Evolutionary conservation across 2,329 filamentous ascomycete genomes (phyloP), one percentile per base, ranked within the genome.

Genomic region (Aspergillus neotritici): DNA sequence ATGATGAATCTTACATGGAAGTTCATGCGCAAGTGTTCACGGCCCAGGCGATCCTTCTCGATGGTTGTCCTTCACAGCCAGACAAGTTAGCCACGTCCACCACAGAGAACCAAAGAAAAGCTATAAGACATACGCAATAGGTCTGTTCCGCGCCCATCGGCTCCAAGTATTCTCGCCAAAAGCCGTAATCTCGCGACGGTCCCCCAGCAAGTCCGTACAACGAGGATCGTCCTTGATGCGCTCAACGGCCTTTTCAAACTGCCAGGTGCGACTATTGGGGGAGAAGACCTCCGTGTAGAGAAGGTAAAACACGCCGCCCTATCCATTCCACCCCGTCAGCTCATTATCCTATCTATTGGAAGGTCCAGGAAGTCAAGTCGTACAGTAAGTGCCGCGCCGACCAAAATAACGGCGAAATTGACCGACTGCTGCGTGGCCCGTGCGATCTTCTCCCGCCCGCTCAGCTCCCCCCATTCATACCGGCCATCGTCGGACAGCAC

Each of bases 391-490:
- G 82, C 76, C 9, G 90, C 68, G 17, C 91, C 91, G 6, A 83
- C 73, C 1, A 88, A 54, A 7, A 96, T 80, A 49, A 96, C 68
- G 52, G 84, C 76, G 52, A 95, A 81, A 67, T 97, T 96, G 72
- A 94, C 84, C 12, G 84, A 86, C 66, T 96, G 91, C 66, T 96
- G 90, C 1, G 87, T 91, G 7, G 88, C 86, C 31, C 91, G 79
- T 16, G 84, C 85, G 3, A 83, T 82, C 66, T 95, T 96, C 64
- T 96, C 91, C 37, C 72, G 72, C 0, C 70, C 72, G 1, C 83
- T 88, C 2, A 97, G 77, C 42, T 93, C 76, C 3, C 73, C 76
- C 91, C 91, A 97, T 4, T 82, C 80, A 1, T 95, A 82, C 50
- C 78, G 76, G 6, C 91, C 91, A 58, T 88, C 85, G 56, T 96